phyloP scores from a whole-genome alignment of 2,329 filamentous ascomycete species.

The Fusarium tuaranense region DNA sequence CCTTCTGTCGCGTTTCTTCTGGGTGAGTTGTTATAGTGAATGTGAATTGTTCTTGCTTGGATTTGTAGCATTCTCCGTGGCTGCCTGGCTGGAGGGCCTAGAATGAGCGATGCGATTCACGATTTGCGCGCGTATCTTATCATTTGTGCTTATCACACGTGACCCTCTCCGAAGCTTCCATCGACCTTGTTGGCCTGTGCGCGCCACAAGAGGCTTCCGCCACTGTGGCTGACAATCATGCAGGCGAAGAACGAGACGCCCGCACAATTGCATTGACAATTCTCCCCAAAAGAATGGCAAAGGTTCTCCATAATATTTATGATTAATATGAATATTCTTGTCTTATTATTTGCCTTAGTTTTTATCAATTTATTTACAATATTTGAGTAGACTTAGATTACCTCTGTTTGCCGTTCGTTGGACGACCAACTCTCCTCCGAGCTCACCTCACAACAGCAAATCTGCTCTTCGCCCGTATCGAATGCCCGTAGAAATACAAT shows the following conservation, averaged over 20 bases:
- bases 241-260: not conserved
- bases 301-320: not conserved
- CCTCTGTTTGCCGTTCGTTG: too few relatives aligned
- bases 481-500: constrained; percentile 41
- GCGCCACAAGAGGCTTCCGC: not conserved
- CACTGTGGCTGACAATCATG: not conserved
- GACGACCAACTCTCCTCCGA: not conserved
- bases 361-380: too few relatives aligned
- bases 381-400: not conserved
- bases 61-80: not conserved
- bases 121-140: not conserved
- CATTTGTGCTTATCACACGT: not conserved
- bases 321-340: not conserved
- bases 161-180: not conserved
- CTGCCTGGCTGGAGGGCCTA: not conserved
- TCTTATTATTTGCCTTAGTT: not conserved
- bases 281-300: not conserved
- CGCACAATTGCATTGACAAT: not conserved
- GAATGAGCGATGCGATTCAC: not conserved
- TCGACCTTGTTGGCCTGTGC: not conserved
- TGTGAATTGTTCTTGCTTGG: not conserved
- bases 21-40: not conserved
- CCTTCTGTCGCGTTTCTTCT: not conserved
- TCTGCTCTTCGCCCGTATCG: constrained; percentile 35
- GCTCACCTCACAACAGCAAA: constrained; percentile 23